Percentiles rank a stretch among this genome's conserved stretches.
phyloP scores from a whole-genome alignment of 345 rosid genomes.

The Acer saccharum region DNA sequence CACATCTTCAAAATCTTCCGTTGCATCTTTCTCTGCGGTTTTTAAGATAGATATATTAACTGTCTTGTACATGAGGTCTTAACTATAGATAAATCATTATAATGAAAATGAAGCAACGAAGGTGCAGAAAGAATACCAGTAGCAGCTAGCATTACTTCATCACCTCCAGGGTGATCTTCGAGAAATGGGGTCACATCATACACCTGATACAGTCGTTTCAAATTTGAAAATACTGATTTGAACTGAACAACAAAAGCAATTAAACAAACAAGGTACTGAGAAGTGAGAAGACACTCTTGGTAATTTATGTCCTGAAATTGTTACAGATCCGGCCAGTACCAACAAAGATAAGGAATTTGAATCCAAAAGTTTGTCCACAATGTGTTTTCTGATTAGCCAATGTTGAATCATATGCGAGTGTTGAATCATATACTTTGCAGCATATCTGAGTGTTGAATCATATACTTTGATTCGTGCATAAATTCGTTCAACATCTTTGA shows the following conservation, averaged over 20 bases:
- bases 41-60: background rate
- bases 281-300: background rate
- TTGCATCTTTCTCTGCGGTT: constrained; percentile 72
- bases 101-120: constrained; percentile 1
- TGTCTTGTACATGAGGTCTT: background rate
- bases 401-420: background rate
- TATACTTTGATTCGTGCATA: too few species aligned
- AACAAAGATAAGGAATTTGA: background rate
- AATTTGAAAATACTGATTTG: background rate
- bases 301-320: background rate
- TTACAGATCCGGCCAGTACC: background rate
- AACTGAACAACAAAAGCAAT: background rate
- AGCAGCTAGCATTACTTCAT: constrained; percentile 67
- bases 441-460: background rate
- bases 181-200: constrained; percentile 78
- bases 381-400: background rate
- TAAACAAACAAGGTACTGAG: background rate
- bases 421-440: background rate
- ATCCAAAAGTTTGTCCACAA: background rate
- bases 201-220: constrained; percentile 46
- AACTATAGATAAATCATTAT: background rate
- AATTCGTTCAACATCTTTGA: background rate
- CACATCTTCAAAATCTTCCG: constrained; percentile 71
- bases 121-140: constrained; percentile 44
- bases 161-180: constrained; percentile 93